These are phyloP conservation scores for Stachybotrys chlorohalonatus DNA, from an alignment of 2,329 filamentous ascomycete species.

Conservation along the genomic window DNA sequence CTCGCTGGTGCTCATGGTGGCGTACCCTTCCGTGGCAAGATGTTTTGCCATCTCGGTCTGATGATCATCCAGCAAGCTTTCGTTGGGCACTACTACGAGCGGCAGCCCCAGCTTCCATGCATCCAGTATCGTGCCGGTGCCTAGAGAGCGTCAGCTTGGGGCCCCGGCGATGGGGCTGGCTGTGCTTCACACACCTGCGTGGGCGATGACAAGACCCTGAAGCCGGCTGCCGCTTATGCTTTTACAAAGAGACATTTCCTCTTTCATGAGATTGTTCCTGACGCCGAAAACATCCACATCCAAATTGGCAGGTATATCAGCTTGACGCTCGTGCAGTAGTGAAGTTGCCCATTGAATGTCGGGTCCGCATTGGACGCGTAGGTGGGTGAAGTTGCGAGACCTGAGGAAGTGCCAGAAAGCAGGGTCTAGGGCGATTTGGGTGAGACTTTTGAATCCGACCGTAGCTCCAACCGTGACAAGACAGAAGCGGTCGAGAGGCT, in stretches of 20 bases:
- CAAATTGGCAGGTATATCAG: conserved; percentile 15
- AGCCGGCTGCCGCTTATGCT: conserved; percentile 32
- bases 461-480: conserved; percentile 93
- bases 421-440: conserved; percentile 54
- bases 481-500: conserved; percentile 35
- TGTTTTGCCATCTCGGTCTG: conserved; percentile 79
- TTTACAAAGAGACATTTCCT: conserved; percentile 47
- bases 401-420: conserved; percentile 54
- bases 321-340: conserved; percentile 7
- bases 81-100: conserved; percentile 85
- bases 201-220: conserved; percentile 73
- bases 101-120: conserved; percentile 65
- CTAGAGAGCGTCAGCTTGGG: conserved; percentile 31
- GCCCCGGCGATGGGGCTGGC: background rate
- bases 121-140: conserved; percentile 83
- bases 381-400: conserved; percentile 54
- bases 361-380: conserved; percentile 75
- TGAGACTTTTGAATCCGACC: conserved; percentile 66
- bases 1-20: conserved; percentile 61
- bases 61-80: conserved; percentile 75
- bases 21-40: conserved; percentile 65
- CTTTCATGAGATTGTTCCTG: conserved; percentile 22
- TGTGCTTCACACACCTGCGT: conserved; percentile 58
- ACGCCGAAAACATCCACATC: conserved; percentile 21
- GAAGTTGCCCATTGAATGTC: conserved; percentile 36